Evolutionary conservation across 208 protist species (phyloP), one percentile per base, ranked within the genome.

Genomic region (Acanthamoeba healyi): DNA sequence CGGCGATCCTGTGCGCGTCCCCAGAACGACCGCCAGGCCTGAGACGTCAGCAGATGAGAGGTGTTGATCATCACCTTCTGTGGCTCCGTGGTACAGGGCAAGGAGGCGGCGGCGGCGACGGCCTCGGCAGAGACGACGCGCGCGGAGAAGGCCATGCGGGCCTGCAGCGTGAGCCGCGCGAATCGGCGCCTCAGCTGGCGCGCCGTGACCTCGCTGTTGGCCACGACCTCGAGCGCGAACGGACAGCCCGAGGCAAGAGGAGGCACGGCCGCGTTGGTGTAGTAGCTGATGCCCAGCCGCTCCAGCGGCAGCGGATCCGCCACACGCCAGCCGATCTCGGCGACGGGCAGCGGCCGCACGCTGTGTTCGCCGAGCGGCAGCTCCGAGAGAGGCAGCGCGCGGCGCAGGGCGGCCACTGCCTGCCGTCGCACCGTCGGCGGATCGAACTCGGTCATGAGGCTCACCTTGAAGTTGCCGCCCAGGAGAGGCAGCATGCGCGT

Each of bases 171-270:
- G 36, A 77, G 67, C 36, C 38, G 29, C 14, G 67, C 6, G 34
- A 77, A 77, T 9, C 36, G 38, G 34, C 6, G 19, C 0, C 36
- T 12, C 34, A 19, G 6, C 38, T 77, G 14, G 29, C 17, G 2
- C n/a, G 63, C 63, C 63, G 38, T 72, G 7, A 6, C 17, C 34
- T 72, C 67, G 36, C 17, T n/a, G 67, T 22, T 17, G 67, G 44
- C 67, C 67, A 77, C 44, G 67, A 77, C 34, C 67, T 77, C 67
- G 36, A 77, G 67, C 36, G 67, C 34, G 67, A 77, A 77, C 17
- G 19, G 36, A 6, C 6, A 17, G 10, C 67, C 67, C 0, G 67
- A 7, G 0, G 67, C 26, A 14, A 44, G 67, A 0, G 67, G 4
- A 6, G 67, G 38, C 36, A 77, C 67, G 38, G 12, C 40, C 36